Evolutionary conservation across 78 protist species (phyloP).

Genomic region (Planoprotostelium fungivorum): DNA sequence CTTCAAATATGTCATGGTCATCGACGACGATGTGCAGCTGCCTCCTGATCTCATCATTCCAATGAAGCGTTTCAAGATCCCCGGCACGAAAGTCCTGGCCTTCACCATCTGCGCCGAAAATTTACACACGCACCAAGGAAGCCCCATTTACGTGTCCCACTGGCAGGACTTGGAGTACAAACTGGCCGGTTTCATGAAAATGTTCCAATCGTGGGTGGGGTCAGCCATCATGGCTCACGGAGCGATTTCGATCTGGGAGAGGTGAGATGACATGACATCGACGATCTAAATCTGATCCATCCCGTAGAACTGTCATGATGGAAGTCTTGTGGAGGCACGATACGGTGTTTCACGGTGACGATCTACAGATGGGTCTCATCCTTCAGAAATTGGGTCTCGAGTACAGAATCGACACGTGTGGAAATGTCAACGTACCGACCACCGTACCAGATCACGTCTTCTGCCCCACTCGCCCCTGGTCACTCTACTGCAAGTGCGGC

Average conservation of each 20-base stretch:
- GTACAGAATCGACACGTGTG: not conserved
- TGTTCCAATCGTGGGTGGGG: not conserved
- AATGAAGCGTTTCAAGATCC: not conserved
- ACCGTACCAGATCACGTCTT: not conserved
- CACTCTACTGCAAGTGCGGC: not conserved
- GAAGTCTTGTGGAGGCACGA: constrained; percentile 1
- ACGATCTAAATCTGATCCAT: no score
- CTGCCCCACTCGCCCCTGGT: not conserved
- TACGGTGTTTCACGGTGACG: not conserved
- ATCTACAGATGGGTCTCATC: not conserved
- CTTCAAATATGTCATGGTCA: not conserved
- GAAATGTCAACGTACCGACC: not conserved
- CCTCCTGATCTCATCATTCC: not conserved
- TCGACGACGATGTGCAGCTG: not conserved
- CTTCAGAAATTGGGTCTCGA: not conserved
- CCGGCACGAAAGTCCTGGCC: not conserved
- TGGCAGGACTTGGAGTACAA: not conserved
- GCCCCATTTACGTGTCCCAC: not conserved
- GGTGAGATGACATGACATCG: not conserved
- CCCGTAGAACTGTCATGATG: not conserved
- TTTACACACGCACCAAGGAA: not conserved
- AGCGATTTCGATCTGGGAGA: not conserved
- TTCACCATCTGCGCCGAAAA: not conserved
- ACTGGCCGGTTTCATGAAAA: not conserved
- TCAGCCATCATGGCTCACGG: not conserved